Base-by-base conservation (phyloP, 140 eudicot genomes). In the Cichorium intybus region DNA sequence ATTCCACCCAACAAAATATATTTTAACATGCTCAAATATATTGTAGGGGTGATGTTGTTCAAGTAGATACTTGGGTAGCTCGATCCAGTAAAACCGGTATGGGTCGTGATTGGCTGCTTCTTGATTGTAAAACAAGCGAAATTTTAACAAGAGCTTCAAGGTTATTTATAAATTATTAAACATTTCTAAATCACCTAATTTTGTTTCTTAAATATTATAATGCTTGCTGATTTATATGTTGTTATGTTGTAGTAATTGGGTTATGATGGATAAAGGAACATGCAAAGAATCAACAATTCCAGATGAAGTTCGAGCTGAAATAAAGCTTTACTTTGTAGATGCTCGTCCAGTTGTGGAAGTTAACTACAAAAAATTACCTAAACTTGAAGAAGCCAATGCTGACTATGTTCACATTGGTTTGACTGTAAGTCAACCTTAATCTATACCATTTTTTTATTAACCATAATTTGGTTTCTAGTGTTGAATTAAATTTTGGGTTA, bases 11-110 rank as follows among this genome's bases (percentile, higher is more conserved):
- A n/a, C n/a, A n/a, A 20, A n/a, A n/a, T 29, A n/a, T n/a, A n/a
- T n/a, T n/a, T 57, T 29, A 24, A 64, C 65, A 43, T 33, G 20
- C 22, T 63, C n/a, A 43, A 63, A 16, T 54, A n/a, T n/a, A n/a
- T 73, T 84, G 66, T 76, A 91, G 97, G 97, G 96, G 97, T 31
- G 97, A 87, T n/a, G n/a, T n/a, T n/a, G n/a, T n/a, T n/a, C n/a
- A n/a, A n/a, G n/a, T n/a, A n/a, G n/a, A n/a, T n/a, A n/a, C n/a
- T n/a, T n/a, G n/a, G n/a, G n/a, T n/a, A n/a, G n/a, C n/a, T n/a
- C n/a, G n/a, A n/a, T n/a, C 85, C 89, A n/a, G n/a, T 82, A 91
- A 87, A 75, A 88, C 85, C 43, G 88, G 96, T 16, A 85, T 85
- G 87, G 91, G 97, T 1, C 85, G 97, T 59, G 96, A 87, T 72